Evolutionary conservation across 73 alveolate species (phyloP).

Genomic region (Paramecium sexaurelia): DNA sequence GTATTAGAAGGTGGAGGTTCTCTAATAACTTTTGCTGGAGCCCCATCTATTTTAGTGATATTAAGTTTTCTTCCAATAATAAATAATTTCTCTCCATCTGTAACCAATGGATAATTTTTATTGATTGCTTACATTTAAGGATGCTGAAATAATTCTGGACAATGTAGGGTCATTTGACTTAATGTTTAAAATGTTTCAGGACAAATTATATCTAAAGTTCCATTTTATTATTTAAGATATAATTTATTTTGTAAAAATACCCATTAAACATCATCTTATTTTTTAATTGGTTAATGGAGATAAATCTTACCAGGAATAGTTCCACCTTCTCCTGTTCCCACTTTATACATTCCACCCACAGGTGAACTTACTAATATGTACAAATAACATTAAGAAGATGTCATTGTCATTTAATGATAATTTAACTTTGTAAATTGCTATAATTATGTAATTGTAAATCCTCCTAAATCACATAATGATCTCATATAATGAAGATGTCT

Average conservation of each 20-base stretch:
- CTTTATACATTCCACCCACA: constrained; percentile 83
- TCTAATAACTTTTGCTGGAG: constrained; percentile 24
- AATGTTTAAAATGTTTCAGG: constrained; percentile 76
- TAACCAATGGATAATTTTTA: constrained; percentile 83
- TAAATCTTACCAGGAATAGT: constrained; percentile 88
- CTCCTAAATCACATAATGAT: constrained; percentile 75
- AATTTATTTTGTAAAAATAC: constrained; percentile 80
- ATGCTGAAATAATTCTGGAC: constrained; percentile 75
- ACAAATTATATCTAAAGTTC: constrained; percentile 69
- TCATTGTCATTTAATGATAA: constrained; percentile 74
- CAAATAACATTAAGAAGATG: constrained; percentile 83
- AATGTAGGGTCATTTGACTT: constrained; percentile 74
- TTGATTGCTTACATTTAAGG: constrained; percentile 72
- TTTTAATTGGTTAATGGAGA: constrained; percentile 71
- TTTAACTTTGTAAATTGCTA: constrained; percentile 64
- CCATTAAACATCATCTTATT: constrained; percentile 85
- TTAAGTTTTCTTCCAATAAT: constrained; percentile 78
- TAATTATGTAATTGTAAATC: constrained; percentile 70
- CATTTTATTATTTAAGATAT: constrained; percentile 77
- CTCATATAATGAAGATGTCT: constrained; percentile 64
- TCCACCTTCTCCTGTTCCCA: constrained; percentile 88
- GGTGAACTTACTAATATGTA: constrained; percentile 76
- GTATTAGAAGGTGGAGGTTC: constrained; percentile 35
- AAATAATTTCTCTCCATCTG: constrained; percentile 84
- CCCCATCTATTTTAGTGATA: constrained; percentile 23